A percentile compares a stretch with the other conserved stretches of the same genome.
Conservation (phyloP, 2,329 filamentous ascomycete genomes). For the Emergomyces orientalis region DNA sequence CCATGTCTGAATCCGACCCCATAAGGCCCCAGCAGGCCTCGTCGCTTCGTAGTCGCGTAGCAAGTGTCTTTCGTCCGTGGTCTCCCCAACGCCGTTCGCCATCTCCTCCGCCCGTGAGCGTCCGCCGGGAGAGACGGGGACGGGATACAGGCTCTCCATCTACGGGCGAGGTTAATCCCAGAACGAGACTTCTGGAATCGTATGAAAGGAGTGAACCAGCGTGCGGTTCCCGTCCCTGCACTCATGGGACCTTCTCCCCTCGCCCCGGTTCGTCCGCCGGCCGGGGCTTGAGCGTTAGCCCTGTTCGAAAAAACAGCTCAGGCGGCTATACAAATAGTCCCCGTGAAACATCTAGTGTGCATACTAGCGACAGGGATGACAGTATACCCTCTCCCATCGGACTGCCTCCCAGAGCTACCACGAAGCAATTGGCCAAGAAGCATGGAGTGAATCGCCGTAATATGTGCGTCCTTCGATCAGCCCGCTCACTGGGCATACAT, state of each 20-base stretch:
- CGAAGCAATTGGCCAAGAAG: slow-evolving; percentile 59
- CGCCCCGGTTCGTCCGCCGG: slow-evolving; percentile 39
- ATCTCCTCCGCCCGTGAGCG: slow-evolving; percentile 8
- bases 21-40: slow-evolving; percentile 16
- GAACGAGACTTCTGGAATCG: slow-evolving; percentile 32
- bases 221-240: slow-evolving; percentile 43
- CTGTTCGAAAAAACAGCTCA: slow-evolving; percentile 21
- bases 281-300: slow-evolving; percentile 25
- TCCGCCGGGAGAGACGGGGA: slow-evolving; percentile 6
- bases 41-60: slow-evolving; percentile 25
- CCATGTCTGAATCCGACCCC: slow-evolving; percentile 25
- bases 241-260: slow-evolving; percentile 70
- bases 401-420: slow-evolving; percentile 56
- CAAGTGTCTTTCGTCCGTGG: slow-evolving; percentile 24
- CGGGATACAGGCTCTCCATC: neutral
- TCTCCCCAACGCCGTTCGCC: slow-evolving; percentile 13
- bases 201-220: slow-evolving; percentile 30
- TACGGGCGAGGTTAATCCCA: slow-evolving; percentile 22
- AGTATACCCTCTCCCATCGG: slow-evolving; percentile 37
- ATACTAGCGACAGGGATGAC: slow-evolving; percentile 35
- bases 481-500: slow-evolving; percentile 4
- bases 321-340: slow-evolving; percentile 16
- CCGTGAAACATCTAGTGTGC: slow-evolving; percentile 16
- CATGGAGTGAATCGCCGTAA: slow-evolving; percentile 64
- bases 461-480: slow-evolving; percentile 50